Conservation (phyloP, 345 rosid genomes). For the Gossypium raimondii region DNA sequence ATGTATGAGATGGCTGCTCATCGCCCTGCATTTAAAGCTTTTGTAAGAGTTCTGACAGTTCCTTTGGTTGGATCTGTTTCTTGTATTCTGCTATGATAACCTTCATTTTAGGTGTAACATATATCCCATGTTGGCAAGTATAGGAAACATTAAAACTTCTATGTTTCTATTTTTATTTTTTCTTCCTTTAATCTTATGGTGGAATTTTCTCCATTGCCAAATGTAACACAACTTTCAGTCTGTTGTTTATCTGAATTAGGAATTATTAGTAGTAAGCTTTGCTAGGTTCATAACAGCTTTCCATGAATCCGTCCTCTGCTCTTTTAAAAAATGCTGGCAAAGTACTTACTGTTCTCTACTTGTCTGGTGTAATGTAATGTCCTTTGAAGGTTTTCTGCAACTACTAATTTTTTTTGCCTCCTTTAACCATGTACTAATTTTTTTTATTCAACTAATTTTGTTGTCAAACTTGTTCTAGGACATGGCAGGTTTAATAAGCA, state of each 20-base stretch:
- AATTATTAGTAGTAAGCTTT: neutral
- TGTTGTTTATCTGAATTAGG: neutral
- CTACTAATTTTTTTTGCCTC: slow-evolving; percentile 1
- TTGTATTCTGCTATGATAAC: neutral
- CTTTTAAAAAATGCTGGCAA: neutral
- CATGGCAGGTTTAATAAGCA: slow-evolving; percentile 97
- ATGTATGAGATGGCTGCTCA: slow-evolving; percentile 98
- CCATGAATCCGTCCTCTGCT: neutral
- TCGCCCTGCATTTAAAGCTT: slow-evolving; percentile 98
- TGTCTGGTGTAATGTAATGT: neutral
- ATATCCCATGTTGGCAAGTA: slow-evolving; percentile 1
- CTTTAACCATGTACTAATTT: neutral
- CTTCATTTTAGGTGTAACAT: neutral
- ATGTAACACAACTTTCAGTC: neutral
- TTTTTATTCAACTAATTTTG: slow-evolving; percentile 19
- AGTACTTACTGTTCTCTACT: neutral
- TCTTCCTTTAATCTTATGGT: neutral
- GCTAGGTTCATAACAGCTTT: neutral
- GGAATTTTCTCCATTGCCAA: neutral
- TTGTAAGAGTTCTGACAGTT: slow-evolving; percentile 54
- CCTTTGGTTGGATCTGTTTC: slow-evolving; percentile 9
- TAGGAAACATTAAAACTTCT: neutral
- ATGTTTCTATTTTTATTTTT: neutral
- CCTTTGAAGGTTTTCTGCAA: slow-evolving; percentile 7
- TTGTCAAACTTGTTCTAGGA: slow-evolving; percentile 46